Percentiles rank a stretch among this genome's conserved stretches.
Conservation (phyloP, 768 basidiomycete species). For the Inosperma sp. region DNA sequence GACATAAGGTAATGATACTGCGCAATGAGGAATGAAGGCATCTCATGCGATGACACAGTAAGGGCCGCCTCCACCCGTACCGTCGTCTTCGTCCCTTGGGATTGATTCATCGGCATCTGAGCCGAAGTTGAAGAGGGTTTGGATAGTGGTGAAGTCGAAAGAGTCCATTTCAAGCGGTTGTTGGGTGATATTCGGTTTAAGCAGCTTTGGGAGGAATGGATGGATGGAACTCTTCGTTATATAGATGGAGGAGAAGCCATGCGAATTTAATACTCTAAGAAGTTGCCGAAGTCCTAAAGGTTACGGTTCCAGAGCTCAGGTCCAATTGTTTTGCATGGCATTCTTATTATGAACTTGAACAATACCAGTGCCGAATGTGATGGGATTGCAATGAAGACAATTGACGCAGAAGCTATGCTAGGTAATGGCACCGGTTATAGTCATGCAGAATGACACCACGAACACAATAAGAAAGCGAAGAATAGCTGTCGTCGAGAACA, state of each 20-base stretch:
- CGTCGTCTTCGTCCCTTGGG: neutral
- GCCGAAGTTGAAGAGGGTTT: neutral
- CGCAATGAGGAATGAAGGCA: neutral
- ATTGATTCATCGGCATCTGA: conserved; percentile 2
- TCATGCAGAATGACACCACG: neutral
- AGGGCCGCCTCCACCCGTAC: neutral
- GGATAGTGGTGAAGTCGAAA: neutral
- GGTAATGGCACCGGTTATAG: neutral
- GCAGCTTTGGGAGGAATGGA: neutral
- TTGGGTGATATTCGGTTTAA: neutral
- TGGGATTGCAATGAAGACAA: neutral
- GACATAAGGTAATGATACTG: neutral
- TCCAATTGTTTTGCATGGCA: too few relatives aligned
- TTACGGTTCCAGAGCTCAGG: too few relatives aligned
- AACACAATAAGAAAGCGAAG: conserved; percentile 3
- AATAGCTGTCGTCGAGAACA: neutral
- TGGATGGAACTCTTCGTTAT: neutral
- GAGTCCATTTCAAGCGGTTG: conserved; percentile 4
- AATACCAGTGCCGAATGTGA: too few relatives aligned
- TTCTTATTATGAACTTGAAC: too few relatives aligned
- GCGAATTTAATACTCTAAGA: too few relatives aligned
- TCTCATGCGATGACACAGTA: conserved; percentile 11
- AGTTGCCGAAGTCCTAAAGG: too few relatives aligned
- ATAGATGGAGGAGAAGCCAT: neutral
- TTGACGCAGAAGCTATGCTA: neutral